Evolutionary conservation across 106 monocot genomes (phyloP), one percentile per base, ranked within the genome.

Genomic region (Dioscorea dumetorum): DNA sequence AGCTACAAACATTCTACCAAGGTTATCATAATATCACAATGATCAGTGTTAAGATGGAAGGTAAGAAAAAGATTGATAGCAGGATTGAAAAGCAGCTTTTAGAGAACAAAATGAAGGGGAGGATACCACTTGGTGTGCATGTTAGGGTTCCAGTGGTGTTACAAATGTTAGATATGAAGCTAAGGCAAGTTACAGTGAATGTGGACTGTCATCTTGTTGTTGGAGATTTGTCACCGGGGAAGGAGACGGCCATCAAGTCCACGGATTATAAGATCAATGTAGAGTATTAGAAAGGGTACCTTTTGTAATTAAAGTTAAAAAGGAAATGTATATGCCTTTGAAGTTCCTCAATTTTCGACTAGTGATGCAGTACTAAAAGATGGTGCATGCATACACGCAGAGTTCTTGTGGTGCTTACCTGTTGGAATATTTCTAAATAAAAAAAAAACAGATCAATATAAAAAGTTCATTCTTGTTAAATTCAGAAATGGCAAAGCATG

Each of bases 1-100:
- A 62, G 8, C 63, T 90, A 15, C 90, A 86, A 65, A 70, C 22
- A 19, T 86, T 86, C 78, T 86, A 76, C 75, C 90, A 90, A 63
- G 83, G 78, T 7, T 66, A 78, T 63, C 49, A 60, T 28, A 90
- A 86, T 74, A 73, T 73, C n/a, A 90, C 86, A 23, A 57, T 72
- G 33, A 61, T 86, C 56, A 48, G 33, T 31, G 76, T 83, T 9
- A 35, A 59, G 34, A 50, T 90, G 69, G 72, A 73, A 33, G 90
- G 90, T 11, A 34, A 67, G 32, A 68, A 68, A 51, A 22, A 64
- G 23, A 56, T 81, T 22, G 76, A 78, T 0, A 50, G 74, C 0
- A 80, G 81, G 17, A 54, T 90, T 9, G 72, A 78, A 59, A 24
- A 58, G 60, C 78, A 83, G 24, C 68, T 90, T 2, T 23, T 28